Evolutionary conservation across 805 yeast species (phyloP).

Genomic region (Candida hispaniensis): DNA sequence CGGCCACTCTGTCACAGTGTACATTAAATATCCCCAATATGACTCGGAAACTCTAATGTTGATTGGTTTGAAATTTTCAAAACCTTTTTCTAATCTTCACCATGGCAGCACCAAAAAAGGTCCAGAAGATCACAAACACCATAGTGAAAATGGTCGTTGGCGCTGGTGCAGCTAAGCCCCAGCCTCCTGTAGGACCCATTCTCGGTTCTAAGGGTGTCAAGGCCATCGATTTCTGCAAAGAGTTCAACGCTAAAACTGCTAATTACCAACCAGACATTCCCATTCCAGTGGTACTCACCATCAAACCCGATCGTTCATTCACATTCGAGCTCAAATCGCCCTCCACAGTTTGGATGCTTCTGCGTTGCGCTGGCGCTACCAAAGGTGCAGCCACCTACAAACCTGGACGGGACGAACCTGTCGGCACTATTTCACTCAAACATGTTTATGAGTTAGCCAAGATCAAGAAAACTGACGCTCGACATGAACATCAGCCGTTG

Average conservation of each 20-base stretch:
- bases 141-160: constrained; percentile 85
- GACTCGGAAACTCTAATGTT: no score
- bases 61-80: no score
- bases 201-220: constrained; percentile 97
- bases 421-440: constrained; percentile 66
- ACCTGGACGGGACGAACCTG: constrained; percentile 33
- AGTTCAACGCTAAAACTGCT: constrained; percentile 94
- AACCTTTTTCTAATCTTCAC: no score
- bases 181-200: constrained; percentile 99
- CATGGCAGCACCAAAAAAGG: constrained; percentile 17
- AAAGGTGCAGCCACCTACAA: constrained; percentile 72
- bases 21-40: no score
- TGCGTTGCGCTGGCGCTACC: constrained; percentile 67
- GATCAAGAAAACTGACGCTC: constrained; percentile 74
- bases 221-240: constrained; percentile 97
- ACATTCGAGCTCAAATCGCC: constrained; percentile 82
- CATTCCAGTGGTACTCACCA: constrained; percentile 72
- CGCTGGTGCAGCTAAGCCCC: constrained; percentile 96
- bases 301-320: constrained; percentile 88
- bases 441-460: constrained; percentile 93
- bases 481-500: constrained; percentile 59
- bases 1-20: no score
- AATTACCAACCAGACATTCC: constrained; percentile 78
- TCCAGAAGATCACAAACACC: constrained; percentile 41
- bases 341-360: constrained; percentile 74